phyloP scores from a whole-genome alignment of 106 monocot genomes.

The Platanthera guangdongensis region DNA sequence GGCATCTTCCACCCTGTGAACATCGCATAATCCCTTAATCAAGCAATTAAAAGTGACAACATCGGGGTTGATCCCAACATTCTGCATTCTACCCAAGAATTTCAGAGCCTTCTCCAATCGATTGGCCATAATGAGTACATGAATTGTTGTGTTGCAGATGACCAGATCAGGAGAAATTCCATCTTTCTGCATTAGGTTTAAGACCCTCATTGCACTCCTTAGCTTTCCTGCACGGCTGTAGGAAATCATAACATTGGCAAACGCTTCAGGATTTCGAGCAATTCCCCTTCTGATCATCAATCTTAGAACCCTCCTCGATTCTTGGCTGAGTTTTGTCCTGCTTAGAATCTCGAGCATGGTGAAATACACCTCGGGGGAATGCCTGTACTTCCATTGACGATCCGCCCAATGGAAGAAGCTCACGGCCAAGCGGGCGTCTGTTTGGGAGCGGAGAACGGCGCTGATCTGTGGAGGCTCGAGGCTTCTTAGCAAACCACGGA shows the following conservation, averaged over 20 bases:
- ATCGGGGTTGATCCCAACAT: conserved; percentile 54
- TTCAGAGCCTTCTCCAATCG: conserved; percentile 55
- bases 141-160: conserved; percentile 59
- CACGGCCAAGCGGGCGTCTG: conserved; percentile 54
- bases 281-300: conserved; percentile 74
- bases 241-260: conserved; percentile 58
- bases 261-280: conserved; percentile 32
- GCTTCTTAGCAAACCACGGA: conserved; percentile 45
- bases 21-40: conserved; percentile 81
- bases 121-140: conserved; percentile 67
- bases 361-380: conserved; percentile 57
- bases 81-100: conserved; percentile 68
- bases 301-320: conserved; percentile 51
- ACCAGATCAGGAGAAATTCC: conserved; percentile 51
- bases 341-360: conserved; percentile 70
- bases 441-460: conserved; percentile 52
- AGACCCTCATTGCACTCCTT: conserved; percentile 75
- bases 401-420: conserved; percentile 87
- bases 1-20: conserved; percentile 43
- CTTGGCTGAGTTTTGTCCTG: conserved; percentile 54
- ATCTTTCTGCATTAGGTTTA: conserved; percentile 92
- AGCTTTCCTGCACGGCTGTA: conserved; percentile 83
- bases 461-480: conserved; percentile 47
- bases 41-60: conserved; percentile 80
- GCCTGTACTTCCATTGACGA: conserved; percentile 89